Evolutionary conservation across 805 yeast genomes (phyloP).

Genomic region (Candida alai): DNA sequence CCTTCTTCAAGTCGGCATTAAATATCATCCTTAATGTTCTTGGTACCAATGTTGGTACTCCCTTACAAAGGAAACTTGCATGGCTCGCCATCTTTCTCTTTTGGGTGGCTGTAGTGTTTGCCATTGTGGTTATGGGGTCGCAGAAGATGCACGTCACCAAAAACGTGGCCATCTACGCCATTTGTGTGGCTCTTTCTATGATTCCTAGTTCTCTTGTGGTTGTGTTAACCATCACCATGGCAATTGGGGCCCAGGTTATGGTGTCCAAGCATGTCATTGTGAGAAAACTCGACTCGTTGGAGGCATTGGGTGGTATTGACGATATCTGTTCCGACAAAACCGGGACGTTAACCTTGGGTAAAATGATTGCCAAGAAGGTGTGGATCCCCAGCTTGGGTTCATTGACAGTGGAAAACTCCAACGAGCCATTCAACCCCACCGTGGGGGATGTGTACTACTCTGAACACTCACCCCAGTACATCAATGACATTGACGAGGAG

Average conservation of each 20-base stretch:
- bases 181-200: constrained; percentile 80
- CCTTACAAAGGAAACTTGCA: constrained; percentile 71
- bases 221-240: constrained; percentile 82
- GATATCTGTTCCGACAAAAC: constrained; percentile 83
- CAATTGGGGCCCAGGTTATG: constrained; percentile 74
- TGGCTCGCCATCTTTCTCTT: constrained; percentile 73
- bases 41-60: constrained; percentile 78
- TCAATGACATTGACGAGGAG: constrained; percentile 31
- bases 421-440: constrained; percentile 63
- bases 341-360: constrained; percentile 78
- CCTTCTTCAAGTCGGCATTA: constrained; percentile 45
- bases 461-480: constrained; percentile 32
- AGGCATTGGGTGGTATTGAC: constrained; percentile 74
- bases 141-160: constrained; percentile 70
- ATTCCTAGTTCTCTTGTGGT: constrained; percentile 79
- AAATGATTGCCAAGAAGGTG: constrained; percentile 66
- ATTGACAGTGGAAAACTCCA: constrained; percentile 48
- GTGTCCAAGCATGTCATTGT: constrained; percentile 68
- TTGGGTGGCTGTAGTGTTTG: constrained; percentile 76
- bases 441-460: constrained; percentile 44
- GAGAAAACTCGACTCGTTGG: constrained; percentile 71
- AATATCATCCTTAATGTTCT: constrained; percentile 64
- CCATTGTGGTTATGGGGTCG: constrained; percentile 82
- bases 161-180: constrained; percentile 84
- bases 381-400: constrained; percentile 68